A percentile compares a stretch with the other conserved stretches of the same genome.
Evolutionary conservation across 306 rosid species (phyloP).

Genomic region (Sicyos edulis): DNA sequence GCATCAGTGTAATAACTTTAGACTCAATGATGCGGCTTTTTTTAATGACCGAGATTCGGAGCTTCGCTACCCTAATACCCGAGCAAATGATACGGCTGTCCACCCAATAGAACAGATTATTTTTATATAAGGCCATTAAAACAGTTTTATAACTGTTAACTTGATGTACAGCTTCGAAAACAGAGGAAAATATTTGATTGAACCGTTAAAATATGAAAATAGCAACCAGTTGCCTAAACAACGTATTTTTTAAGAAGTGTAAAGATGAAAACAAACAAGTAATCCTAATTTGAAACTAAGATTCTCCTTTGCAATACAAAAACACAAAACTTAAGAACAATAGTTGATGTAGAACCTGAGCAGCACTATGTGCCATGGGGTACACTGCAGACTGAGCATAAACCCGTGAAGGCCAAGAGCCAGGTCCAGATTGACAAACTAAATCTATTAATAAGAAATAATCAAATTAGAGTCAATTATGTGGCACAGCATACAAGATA

Average conservation of each 20-base stretch:
- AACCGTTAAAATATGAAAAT: not conserved
- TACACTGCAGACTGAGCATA: conserved; percentile 85
- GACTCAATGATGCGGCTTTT: too few relatives aligned
- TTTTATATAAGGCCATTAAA: not conserved
- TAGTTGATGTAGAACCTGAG: conserved; percentile 51
- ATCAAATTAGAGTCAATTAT: conserved; percentile 7
- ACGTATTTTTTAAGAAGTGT: not conserved
- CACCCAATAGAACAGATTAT: too few relatives aligned
- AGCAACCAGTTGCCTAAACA: not conserved
- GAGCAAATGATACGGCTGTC: too few relatives aligned
- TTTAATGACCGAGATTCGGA: too few relatives aligned
- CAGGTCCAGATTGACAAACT: conserved; percentile 98
- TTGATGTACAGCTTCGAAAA: not conserved
- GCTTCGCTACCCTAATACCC: too few relatives aligned
- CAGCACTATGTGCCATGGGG: conserved; percentile 99
- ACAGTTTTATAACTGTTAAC: not conserved
- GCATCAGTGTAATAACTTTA: not conserved
- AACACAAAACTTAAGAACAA: not conserved
- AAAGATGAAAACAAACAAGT: conserved; percentile 3
- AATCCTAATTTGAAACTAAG: not conserved
- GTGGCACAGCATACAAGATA: not conserved
- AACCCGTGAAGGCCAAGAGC: conserved; percentile 79
- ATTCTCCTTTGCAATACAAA: not conserved
- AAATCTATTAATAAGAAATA: conserved; percentile 49
- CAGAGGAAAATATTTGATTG: not conserved